Evolutionary conservation across 1,139 yeast species (phyloP), one percentile per base, ranked within the genome.

Genomic region (Blastobotrys malaysiensis): DNA sequence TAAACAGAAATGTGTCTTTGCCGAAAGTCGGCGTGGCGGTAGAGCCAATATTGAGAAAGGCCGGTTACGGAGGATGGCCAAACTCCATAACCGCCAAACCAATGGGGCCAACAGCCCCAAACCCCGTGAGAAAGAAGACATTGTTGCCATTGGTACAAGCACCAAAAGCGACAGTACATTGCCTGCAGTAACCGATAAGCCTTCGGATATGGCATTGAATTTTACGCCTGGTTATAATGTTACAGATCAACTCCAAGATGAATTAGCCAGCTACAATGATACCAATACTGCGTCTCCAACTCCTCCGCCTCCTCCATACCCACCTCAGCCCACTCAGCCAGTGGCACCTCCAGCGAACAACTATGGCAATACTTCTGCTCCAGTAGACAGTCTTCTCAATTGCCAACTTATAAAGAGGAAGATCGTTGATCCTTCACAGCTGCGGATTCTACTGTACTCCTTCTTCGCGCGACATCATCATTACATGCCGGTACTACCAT

Each of bases 391-490:
- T 9, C 46, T 20, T 11, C 11, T 36, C 11, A 24, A 44, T 13
- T 48, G 24, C 52, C 14, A 11, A 5, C 44, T 52, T 20, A 53
- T 55, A 13, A 31, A 47, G 46, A 48, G 27, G n/a, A 59, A 58
- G 5, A 39, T 48, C 9, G 26, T 57, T 16, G 50, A 50, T n/a
- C 50, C 57, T 2, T 47, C 51, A 13, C 53, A 56, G 43, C 50
- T 58, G 19, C 55, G 56, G n/a, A 50, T 52, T 3, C 49, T 50
- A 22, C 52, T 54, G n/a, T 43, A 52, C 3, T 53, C 50, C n/a
- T 61, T 53, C 51, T 61, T 61, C 44, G 53, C 51, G 21, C 59
- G 64, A 13, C 62, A 61, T 47, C 64, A 61, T 45, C 58, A 58
- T 22, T 61, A 54, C 31, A 52, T 57, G 26, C 64, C 64, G 5